A percentile compares a stretch with the other conserved stretches of the same genome.
Evolutionary conservation across 331 rosid genomes (phyloP).

Genomic region (Dryas integrifolia): DNA sequence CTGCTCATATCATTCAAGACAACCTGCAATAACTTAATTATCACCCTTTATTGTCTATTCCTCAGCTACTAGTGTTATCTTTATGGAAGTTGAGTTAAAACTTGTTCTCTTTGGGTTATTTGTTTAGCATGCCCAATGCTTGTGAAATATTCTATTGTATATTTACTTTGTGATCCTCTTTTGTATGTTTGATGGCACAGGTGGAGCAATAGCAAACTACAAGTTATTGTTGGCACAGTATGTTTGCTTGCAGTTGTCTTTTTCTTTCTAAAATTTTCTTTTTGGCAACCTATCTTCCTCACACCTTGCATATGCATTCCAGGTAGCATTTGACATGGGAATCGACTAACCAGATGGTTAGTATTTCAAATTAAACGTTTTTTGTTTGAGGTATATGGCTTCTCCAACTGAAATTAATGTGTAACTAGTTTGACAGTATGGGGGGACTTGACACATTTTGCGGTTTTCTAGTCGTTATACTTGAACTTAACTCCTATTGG

Average conservation of each 20-base stretch:
- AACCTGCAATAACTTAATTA: not conserved
- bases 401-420: not conserved
- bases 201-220: slow-evolving; percentile 86
- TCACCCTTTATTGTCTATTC: not conserved
- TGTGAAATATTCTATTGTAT: not conserved
- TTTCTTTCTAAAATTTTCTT: not conserved
- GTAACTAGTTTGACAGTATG: not conserved
- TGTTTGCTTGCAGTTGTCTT: slow-evolving; percentile 32
- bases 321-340: slow-evolving; percentile 99
- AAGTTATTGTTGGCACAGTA: slow-evolving; percentile 96
- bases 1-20: not conserved
- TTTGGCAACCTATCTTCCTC: not conserved
- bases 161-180: not conserved
- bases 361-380: slow-evolving; percentile 27
- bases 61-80: not conserved
- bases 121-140: not conserved
- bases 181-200: slow-evolving; percentile 41
- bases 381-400: not conserved
- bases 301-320: slow-evolving; percentile 33
- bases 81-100: not conserved
- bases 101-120: not conserved
- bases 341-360: slow-evolving; percentile 98
- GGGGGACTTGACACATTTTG: not conserved
- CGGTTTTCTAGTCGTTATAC: not conserved
- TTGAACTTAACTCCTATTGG: not conserved